Evolutionary conservation across 2,329 filamentous ascomycete species (phyloP), one percentile per base, ranked within the genome.

Genomic region (Penicillium sp.): DNA sequence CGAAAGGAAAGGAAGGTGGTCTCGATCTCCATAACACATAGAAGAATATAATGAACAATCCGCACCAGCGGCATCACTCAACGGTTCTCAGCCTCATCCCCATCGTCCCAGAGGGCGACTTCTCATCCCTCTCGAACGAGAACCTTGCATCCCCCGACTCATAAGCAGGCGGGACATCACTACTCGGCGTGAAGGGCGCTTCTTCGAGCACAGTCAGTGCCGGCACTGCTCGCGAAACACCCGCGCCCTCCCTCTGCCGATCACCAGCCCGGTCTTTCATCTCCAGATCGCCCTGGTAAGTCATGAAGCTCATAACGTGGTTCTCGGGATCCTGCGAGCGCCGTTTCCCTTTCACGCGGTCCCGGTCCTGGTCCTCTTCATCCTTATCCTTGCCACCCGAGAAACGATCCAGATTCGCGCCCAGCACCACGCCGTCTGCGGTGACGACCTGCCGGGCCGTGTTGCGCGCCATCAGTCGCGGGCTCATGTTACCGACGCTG

Each of bases 251-350:
- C n/a, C n/a, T n/a, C n/a, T n/a, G n/a, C n/a, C n/a, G n/a, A n/a
- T n/a, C n/a, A n/a, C n/a, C n/a, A n/a, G n/a, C n/a, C n/a, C n/a
- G n/a, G n/a, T n/a, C n/a, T n/a, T n/a, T 6, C 30, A 18, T 36
- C 14, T 38, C 34, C 34, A 33, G 8, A n/a, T 28, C 35, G 11
- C 33, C 11, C 20, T 40, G 45, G 36, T 49, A 60, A 5, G 56
- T 37, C 57, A 60, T 58, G 17, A 62, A 62, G 18, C 58, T 61
- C 51, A 58, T 55, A 28, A 55, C 50, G 42, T 56, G 51, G 3
- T 47, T 36, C 10, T 19, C 23, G 3, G 14, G 9, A n/a, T 19
- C 25, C n/a, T n/a, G n/a, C n/a, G n/a, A n/a, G n/a, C n/a, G n/a
- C n/a, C n/a, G n/a, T n/a, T n/a, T n/a, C n/a, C n/a, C n/a, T n/a